Base-by-base conservation (phyloP, 306 rosid species). In the Arachis hypogaea region DNA sequence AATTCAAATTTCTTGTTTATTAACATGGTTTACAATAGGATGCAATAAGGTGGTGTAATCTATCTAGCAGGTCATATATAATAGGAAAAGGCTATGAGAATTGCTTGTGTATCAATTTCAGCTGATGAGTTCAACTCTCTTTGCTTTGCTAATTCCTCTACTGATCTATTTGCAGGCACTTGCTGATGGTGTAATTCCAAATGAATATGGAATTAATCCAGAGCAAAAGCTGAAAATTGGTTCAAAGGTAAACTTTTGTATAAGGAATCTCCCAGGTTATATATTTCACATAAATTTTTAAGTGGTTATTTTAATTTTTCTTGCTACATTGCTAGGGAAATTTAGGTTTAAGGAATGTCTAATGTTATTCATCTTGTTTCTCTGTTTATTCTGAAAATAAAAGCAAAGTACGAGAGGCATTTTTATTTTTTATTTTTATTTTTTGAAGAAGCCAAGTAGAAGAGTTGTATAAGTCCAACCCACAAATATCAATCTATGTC, bases 151-250 rank as follows among this genome's bases (percentile, higher is more conserved):
- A 66, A 68, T 70, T 75, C 72, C 55, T 73, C 41, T 51, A 41
- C 78, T 69, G 40, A 54, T 58, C 52, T 78, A 60, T 69, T 75
- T 88, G 77, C 87, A 94, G 99, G 73, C 78, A 69, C 99, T 94
- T 52, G 97, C 99, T 18, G 97, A 94, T 77, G 99, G 99, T 73
- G 99, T 94, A 69, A 90, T 94, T 76, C 99, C 99, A 68, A 94
- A 94, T 69, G 99, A 94, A 83, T 94, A 94, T 76, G 99, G 99
- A 62, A 92, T 94, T 71, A 92, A 92, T 83, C 93, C 99, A 74
- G 69, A 78, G 82, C 99, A 94, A 83, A 94, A 89, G 82, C 82
- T 94, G 72, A 89, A 92, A 83, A 94, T 94, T 85, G 97, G 99
- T 62, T 89, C 99, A 22, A 92, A 94, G 96, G 99, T 90, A 76